Evolutionary conservation across 345 rosid species (phyloP).

Genomic region (Murraya paniculata): DNA sequence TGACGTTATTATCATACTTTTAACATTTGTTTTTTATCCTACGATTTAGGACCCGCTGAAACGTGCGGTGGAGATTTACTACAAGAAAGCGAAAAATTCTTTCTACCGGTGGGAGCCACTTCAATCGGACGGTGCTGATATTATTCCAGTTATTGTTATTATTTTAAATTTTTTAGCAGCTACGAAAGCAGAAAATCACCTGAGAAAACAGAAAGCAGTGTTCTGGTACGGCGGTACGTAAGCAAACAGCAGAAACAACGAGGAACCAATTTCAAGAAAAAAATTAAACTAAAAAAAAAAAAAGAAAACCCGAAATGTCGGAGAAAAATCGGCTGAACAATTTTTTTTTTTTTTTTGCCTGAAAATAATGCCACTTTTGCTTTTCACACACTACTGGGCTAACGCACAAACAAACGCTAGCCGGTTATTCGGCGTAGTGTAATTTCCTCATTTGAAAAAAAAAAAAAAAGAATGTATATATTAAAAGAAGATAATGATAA

Average conservation of each 20-base stretch:
- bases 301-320: not conserved
- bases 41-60: not conserved
- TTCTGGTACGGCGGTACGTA: slow-evolving; percentile 15
- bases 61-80: not conserved
- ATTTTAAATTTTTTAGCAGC: not conserved
- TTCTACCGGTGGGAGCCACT: slow-evolving; percentile 1
- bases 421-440: not conserved
- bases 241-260: slow-evolving; percentile 2
- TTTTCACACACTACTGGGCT: not conserved
- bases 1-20: too few species aligned
- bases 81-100: not conserved
- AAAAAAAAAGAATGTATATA: too few species aligned
- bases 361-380: slow-evolving; percentile 17
- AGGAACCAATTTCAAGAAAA: slow-evolving; percentile 7
- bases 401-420: not conserved
- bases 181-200: slow-evolving; percentile 3
- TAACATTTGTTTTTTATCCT: not conserved
- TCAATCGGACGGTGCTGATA: not conserved
- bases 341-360: too few species aligned
- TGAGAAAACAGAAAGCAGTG: not conserved
- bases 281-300: not conserved
- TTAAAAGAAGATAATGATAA: not conserved
- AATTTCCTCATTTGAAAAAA: too few species aligned
- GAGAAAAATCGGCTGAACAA: not conserved
- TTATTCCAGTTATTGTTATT: not conserved